These are phyloP conservation scores for Pseudevernia furfuracea DNA, from an alignment of 495 filamentous ascomycete genomes.

Conservation along the genomic window DNA sequence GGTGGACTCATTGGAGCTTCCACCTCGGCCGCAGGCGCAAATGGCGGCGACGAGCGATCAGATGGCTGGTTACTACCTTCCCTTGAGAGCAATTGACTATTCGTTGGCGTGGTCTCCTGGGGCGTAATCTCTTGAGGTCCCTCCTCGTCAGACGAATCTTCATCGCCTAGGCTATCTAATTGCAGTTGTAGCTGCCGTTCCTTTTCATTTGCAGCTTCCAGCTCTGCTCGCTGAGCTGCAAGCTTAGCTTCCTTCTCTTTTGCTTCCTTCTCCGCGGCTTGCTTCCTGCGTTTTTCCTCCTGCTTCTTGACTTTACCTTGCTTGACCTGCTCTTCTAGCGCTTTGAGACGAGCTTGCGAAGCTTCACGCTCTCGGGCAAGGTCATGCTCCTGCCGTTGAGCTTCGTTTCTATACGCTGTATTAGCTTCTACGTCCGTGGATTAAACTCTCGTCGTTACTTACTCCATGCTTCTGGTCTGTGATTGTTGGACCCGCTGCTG, in stretches of 20 bases:
- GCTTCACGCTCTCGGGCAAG: conserved; percentile 71
- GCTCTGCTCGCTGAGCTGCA: conserved; percentile 79
- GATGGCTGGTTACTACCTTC: conserved; percentile 42
- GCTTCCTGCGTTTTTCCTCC: conserved; percentile 85
- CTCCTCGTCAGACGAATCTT: conserved; percentile 81
- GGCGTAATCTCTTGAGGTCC: conserved; percentile 73
- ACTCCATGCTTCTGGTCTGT: conserved; percentile 75
- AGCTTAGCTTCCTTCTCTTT: conserved; percentile 84
- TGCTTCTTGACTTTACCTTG: conserved; percentile 95
- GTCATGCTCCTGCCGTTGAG: conserved; percentile 67
- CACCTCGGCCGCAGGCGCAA: conserved; percentile 35
- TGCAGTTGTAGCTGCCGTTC: conserved; percentile 83
- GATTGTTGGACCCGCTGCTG: conserved; percentile 75
- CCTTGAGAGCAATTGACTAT: conserved; percentile 48
- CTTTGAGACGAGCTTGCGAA: conserved; percentile 71
- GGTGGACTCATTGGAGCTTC: conserved; percentile 27
- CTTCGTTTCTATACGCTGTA: conserved; percentile 55
- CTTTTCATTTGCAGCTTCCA: conserved; percentile 81
- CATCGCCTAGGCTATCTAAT: conserved; percentile 71
- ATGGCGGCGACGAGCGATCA: conserved; percentile 40
- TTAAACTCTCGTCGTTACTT: conserved; percentile 39
- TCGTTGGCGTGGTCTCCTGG: conserved; percentile 72
- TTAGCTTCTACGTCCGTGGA: neutral
- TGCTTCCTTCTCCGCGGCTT: conserved; percentile 76
- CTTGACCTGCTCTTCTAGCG: conserved; percentile 86